Percentiles rank a stretch among this genome's conserved stretches.
These are phyloP conservation scores for Sergeia podlipaevii DNA, from an alignment of 208 protist genomes.

Conservation along the genomic window DNA sequence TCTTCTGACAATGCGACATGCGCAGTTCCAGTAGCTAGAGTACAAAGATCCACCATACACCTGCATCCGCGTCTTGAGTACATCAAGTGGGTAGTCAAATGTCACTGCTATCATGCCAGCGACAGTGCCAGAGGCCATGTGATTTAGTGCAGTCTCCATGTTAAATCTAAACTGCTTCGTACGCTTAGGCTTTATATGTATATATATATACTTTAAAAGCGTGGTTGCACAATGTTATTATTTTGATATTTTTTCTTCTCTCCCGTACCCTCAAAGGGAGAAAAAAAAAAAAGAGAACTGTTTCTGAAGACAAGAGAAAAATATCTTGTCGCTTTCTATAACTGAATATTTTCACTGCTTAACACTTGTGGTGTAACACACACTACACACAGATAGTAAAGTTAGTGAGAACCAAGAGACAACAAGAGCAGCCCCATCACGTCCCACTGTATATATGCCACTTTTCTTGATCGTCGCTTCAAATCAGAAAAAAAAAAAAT, in stretches of 20 bases:
- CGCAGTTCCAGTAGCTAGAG: slow-evolving; percentile 36
- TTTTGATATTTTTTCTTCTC: too few species aligned
- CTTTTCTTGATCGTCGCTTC: too few species aligned
- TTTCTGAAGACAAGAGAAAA: too few species aligned
- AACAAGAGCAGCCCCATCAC: neutral
- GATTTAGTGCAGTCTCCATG: slow-evolving; percentile 8
- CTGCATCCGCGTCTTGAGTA: slow-evolving; percentile 80
- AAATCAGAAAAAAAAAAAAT: slow-evolving; percentile 11
- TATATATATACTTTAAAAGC: neutral
- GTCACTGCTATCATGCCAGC: slow-evolving; percentile 58
- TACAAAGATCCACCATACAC: slow-evolving; percentile 13
- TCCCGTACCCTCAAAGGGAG: too few species aligned
- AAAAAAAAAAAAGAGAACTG: neutral
- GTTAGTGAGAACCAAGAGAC: neutral
- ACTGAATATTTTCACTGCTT: too few species aligned
- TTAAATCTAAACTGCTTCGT: slow-evolving; percentile 19
- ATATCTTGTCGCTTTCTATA: too few species aligned
- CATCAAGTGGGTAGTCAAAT: slow-evolving; percentile 86
- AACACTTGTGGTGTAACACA: too few species aligned
- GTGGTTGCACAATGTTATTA: neutral
- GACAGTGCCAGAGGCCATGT: slow-evolving; percentile 52
- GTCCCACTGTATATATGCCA: too few species aligned
- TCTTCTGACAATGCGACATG: slow-evolving; percentile 16
- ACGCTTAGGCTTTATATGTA: neutral
- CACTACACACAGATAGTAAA: neutral